Evolutionary conservation across 192 early-diverging fungal species (phyloP), one percentile per base, ranked within the genome.

Genomic region (Phycomyces blakesleeanus): DNA sequence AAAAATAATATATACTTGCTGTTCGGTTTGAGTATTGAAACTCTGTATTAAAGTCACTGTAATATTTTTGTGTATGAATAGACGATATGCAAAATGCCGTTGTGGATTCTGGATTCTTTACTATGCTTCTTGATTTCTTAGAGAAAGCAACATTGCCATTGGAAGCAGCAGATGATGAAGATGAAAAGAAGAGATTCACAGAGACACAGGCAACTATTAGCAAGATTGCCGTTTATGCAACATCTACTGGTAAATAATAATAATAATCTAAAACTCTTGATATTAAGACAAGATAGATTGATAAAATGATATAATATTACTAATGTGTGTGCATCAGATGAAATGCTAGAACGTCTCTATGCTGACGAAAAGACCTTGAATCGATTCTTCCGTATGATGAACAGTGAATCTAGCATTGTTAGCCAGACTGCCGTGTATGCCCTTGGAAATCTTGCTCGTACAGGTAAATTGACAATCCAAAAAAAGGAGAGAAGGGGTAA

Each of bases 401-500:
- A 66, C 16, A 53, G 68, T 29, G 55, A 63, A 10, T 55, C 60
- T 0, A 72, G 75, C 22, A 62, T 72, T 4, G 69, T 75, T 39
- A 40, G 59, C 21, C 41, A 66, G 49, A 26, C 75, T 40, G 86
- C 87, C 1, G 83, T 81, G 1, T 78, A 88, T 58, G 84, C 80
- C 16, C 57, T 91, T 50, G 89, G 87, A 41, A 91, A 91, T 56
- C 68, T 91, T 51, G 89, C 89, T 39, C 75, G 89, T 59, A 84
- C 80, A 57, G 82, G 80, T 79, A 66, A 26, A 59, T 16, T 54
- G 18, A 47, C 22, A 41, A n/a, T 52, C 11, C 9, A 16, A n/a
- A 21, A n/a, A n/a, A n/a, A n/a, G n/a, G n/a, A n/a, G n/a, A n/a
- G n/a, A n/a, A n/a, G n/a, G n/a, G n/a, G n/a, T n/a, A n/a, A n/a